Evolutionary conservation across 148 eudicot species (phyloP), one percentile per base, ranked within the genome.

Genomic region (Nepenthes gracilis): DNA sequence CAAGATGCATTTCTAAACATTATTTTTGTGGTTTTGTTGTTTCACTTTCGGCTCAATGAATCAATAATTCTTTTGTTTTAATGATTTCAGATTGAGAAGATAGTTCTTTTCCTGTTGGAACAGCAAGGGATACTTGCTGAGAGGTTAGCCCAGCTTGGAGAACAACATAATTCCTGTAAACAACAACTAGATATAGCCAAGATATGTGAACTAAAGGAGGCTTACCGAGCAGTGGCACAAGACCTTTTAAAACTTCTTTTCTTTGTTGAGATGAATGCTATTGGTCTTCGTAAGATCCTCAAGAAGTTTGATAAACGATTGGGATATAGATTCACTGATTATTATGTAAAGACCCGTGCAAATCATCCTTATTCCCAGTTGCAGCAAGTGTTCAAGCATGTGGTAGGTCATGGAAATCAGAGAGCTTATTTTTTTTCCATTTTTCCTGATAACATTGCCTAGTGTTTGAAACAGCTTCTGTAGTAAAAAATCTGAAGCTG

Each of bases 331-430:
- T 85, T 85, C 76, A 76, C 91, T 9, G 81, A 85, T 68, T 80
- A 85, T 72, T 85, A 85, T 66, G 87, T 85, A 59, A 80, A 80
- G 67, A 85, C 91, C 49, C 87, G 91, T 61, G 85, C 91, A 58
- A 85, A 82, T 76, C 91, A 85, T 72, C 91, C 91, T 43, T 82
- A 85, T 61, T 85, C 91, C 14, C 85, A 80, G 67, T 81, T 85
- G 59, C 91, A 85, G 67, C 91, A 85, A 74, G 87, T 85, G 3
- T 82, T 82, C 74, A 82, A 85, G 82, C 90, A 85, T 62, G 90
- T 85, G 82, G 90, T 84, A 81, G 70, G 58, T 51, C 58, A 9
- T 48, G 15, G 15, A 37, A 43, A 14, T 57, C 47, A 36, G 36
- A 50, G 35, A 23, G 32, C 51, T 15, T 43, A 6, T 47, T 49